Evolutionary conservation across 768 basidiomycete species (phyloP).

Genomic region (Amanita phalloides): DNA sequence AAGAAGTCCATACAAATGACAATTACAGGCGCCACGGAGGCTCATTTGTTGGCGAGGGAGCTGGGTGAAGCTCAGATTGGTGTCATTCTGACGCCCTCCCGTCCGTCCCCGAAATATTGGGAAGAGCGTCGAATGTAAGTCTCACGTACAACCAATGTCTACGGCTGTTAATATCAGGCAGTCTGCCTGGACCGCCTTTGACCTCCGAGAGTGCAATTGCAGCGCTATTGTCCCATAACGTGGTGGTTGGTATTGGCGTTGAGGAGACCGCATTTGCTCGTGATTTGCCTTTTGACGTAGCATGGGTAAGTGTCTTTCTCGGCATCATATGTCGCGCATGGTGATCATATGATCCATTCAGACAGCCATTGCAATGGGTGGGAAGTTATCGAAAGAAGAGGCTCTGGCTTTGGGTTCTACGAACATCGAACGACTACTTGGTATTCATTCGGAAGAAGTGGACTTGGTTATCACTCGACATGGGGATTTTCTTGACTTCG

Average conservation of each 20-base stretch:
- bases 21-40: conserved; percentile 57
- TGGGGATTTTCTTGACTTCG: conserved; percentile 38
- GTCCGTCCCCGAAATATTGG: conserved; percentile 70
- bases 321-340: neutral
- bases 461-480: conserved; percentile 51
- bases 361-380: conserved; percentile 34
- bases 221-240: conserved; percentile 52
- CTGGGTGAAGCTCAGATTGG: conserved; percentile 40
- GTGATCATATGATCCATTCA: conserved; percentile 9
- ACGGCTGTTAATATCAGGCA: conserved; percentile 9
- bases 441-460: conserved; percentile 22
- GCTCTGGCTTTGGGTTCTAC: conserved; percentile 36
- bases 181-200: conserved; percentile 67
- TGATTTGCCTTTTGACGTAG: conserved; percentile 70
- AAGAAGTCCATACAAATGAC: conserved; percentile 40
- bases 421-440: conserved; percentile 31
- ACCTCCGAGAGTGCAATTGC: conserved; percentile 43
- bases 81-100: conserved; percentile 38
- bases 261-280: conserved; percentile 61
- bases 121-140: conserved; percentile 55
- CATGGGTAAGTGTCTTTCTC: conserved; percentile 50
- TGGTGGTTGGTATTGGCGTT: conserved; percentile 61
- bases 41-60: conserved; percentile 59
- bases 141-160: neutral
- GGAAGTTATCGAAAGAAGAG: conserved; percentile 27